Percentiles rank a stretch among this genome's conserved stretches.
These are phyloP conservation scores for Actinomortierella wolfii DNA, from an alignment of 371 early-diverging fungal genomes.

Conservation along the genomic window DNA sequence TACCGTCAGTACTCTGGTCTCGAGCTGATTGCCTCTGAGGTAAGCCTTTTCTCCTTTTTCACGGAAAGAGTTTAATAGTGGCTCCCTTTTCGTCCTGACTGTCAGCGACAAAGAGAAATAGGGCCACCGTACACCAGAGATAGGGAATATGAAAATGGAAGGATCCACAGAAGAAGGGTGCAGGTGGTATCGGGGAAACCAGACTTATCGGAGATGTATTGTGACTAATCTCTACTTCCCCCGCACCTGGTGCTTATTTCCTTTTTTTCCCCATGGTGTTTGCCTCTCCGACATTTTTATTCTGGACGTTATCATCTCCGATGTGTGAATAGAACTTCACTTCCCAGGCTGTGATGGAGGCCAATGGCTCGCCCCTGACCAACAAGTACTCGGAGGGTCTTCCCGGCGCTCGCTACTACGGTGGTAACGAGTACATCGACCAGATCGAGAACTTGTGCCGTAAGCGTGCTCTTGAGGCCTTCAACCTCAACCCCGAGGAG, in stretches of 20 bases:
- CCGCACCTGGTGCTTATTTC: neutral
- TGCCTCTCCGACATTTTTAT: neutral
- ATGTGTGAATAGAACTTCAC: slow-evolving; percentile 90
- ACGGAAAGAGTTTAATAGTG: too few relatives aligned
- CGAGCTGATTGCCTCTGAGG: slow-evolving; percentile 98
- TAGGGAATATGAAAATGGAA: too few relatives aligned
- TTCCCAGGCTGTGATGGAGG: slow-evolving; percentile 96
- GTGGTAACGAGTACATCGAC: slow-evolving; percentile 99
- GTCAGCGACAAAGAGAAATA: too few relatives aligned
- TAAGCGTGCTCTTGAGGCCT: slow-evolving; percentile 94
- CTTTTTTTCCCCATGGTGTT: neutral
- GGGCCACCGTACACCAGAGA: too few relatives aligned
- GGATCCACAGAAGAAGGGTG: too few relatives aligned
- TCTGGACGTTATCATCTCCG: too few relatives aligned
- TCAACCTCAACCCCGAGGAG: slow-evolving; percentile 87
- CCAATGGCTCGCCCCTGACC: slow-evolving; percentile 97
- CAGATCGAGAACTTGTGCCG: slow-evolving; percentile 95
- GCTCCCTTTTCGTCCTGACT: too few relatives aligned
- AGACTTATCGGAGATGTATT: too few relatives aligned
- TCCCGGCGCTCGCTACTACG: slow-evolving; percentile 92
- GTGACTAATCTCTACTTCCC: too few relatives aligned
- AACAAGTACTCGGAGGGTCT: slow-evolving; percentile 99
- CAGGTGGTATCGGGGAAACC: too few relatives aligned
- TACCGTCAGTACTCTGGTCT: slow-evolving; percentile 95
- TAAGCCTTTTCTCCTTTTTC: slow-evolving; percentile 34